Evolutionary conservation across 331 rosid species (phyloP).

Genomic region (Dryas integrifolia): DNA sequence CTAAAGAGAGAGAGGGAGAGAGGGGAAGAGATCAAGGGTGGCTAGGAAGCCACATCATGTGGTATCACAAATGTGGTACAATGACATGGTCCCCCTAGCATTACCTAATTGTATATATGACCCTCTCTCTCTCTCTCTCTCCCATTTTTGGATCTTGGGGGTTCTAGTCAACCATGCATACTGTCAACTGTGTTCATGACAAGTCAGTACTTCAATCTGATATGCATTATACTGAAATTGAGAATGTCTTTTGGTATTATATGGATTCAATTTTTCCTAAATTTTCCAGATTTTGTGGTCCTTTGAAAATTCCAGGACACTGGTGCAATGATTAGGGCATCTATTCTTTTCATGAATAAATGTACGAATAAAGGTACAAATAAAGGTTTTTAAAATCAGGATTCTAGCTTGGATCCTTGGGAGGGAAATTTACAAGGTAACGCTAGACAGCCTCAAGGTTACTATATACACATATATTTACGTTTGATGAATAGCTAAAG

Average conservation of each 20-base stretch:
- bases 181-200: neutral
- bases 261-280: neutral
- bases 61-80: too few species aligned
- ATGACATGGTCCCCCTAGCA: too few species aligned
- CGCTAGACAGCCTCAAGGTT: too few species aligned
- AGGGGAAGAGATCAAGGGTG: too few species aligned
- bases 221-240: neutral
- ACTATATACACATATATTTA: too few species aligned
- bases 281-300: neutral
- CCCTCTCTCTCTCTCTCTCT: too few species aligned
- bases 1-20: too few species aligned
- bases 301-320: too few species aligned
- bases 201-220: neutral
- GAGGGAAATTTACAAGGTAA: neutral
- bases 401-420: neutral
- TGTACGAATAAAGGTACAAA: neutral
- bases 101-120: too few species aligned
- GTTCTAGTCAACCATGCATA: neutral
- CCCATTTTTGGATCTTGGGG: neutral
- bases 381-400: conserved; percentile 1
- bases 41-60: too few species aligned
- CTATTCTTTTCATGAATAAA: neutral
- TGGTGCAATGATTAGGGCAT: too few species aligned
- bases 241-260: neutral
- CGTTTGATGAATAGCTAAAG: too few species aligned